A percentile compares a stretch with the other conserved stretches of the same genome.
Evolutionary conservation across 805 yeast species (phyloP).

Genomic region (Danielia reshetovae): DNA sequence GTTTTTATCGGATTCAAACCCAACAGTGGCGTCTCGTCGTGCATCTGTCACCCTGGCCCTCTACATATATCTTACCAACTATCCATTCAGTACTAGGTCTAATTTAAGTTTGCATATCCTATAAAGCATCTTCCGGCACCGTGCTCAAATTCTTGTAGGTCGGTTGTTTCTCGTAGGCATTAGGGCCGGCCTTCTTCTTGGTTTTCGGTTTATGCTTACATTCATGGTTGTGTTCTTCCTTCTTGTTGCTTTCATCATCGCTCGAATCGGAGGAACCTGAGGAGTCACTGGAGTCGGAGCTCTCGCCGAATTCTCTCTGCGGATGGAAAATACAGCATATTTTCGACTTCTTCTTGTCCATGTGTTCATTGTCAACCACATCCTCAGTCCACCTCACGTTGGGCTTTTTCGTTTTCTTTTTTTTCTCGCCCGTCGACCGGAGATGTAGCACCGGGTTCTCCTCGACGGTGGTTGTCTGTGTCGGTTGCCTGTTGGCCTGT

Average conservation of each 20-base stretch:
- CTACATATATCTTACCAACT: too few relatives aligned
- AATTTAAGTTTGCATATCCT: too few relatives aligned
- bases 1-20: too few relatives aligned
- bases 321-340: conserved; percentile 90
- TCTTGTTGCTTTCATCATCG: conserved; percentile 17
- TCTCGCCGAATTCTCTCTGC: conserved; percentile 54
- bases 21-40: too few relatives aligned
- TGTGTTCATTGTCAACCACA: conserved; percentile 83
- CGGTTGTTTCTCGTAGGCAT: conserved; percentile 90
- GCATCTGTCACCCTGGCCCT: too few relatives aligned
- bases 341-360: conserved; percentile 86
- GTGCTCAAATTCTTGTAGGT: conserved; percentile 23
- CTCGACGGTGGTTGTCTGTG: conserved; percentile 1
- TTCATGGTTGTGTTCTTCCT: conserved; percentile 18
- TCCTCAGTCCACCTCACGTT: conserved; percentile 82
- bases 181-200: conserved; percentile 40
- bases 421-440: conserved; percentile 10
- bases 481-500: background rate
- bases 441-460: conserved; percentile 15
- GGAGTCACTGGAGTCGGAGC: conserved; percentile 14
- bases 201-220: conserved; percentile 20
- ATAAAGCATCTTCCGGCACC: conserved; percentile 10
- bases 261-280: conserved; percentile 29
- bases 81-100: too few relatives aligned
- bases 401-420: conserved; percentile 31